Percentiles rank a stretch among this genome's conserved stretches.
Evolutionary conservation across 148 eudicot species (phyloP).

Genomic region (Silene latifolia): DNA sequence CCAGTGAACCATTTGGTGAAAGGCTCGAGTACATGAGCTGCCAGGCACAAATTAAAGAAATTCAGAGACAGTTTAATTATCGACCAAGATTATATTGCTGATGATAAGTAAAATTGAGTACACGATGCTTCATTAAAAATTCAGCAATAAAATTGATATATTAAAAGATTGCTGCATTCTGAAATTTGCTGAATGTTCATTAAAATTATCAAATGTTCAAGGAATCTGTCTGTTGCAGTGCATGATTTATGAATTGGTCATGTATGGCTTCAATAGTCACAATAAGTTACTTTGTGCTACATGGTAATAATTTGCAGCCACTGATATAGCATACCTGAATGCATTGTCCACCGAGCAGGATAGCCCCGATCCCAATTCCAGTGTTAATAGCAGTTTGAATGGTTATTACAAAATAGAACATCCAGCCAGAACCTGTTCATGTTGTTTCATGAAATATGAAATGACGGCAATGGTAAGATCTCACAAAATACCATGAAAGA

Average conservation of each 20-base stretch:
- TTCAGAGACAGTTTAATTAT: conserved; percentile 5
- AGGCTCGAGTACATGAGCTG: conserved; percentile 71
- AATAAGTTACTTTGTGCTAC: background rate
- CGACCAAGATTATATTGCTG: background rate
- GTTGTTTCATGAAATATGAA: background rate
- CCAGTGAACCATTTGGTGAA: conserved; percentile 55
- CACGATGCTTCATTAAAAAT: too few species aligned
- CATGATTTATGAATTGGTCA: background rate
- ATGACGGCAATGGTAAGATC: background rate
- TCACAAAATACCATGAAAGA: too few species aligned
- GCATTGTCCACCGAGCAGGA: conserved; percentile 85
- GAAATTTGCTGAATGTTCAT: too few species aligned
- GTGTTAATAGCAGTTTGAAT: conserved; percentile 94
- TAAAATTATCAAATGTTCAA: too few species aligned
- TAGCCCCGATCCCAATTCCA: conserved; percentile 74
- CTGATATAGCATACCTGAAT: conserved; percentile 57
- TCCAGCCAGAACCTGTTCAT: conserved; percentile 77
- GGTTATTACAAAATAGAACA: conserved; percentile 81
- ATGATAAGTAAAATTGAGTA: background rate
- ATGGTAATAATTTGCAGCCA: too few species aligned
- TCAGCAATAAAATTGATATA: too few species aligned
- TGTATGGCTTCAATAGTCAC: background rate
- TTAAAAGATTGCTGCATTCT: too few species aligned
- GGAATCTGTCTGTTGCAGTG: too few species aligned
- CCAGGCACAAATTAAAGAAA: conserved; percentile 13